phyloP scores from a whole-genome alignment of 2,329 filamentous ascomycete species.

The Ciborinia camelliae region DNA sequence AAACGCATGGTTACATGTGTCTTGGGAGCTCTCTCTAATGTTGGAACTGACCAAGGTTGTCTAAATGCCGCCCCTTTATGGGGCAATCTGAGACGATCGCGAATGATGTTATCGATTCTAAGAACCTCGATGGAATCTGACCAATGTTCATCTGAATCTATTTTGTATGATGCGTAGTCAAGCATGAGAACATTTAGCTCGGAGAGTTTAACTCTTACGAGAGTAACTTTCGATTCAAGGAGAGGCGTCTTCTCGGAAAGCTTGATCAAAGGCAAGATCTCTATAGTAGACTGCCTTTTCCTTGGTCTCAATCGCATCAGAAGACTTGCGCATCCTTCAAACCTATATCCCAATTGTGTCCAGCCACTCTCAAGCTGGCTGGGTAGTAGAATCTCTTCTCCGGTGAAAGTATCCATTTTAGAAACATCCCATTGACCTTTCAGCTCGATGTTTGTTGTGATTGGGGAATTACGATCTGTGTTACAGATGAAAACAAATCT shows the following conservation, averaged over 20 bases:
- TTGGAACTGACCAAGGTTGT: constrained; percentile 34
- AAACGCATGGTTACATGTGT: constrained; percentile 31
- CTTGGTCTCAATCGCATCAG: constrained; percentile 30
- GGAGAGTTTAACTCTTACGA: constrained; percentile 27
- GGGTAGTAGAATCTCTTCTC: constrained; percentile 20
- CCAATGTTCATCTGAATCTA: constrained; percentile 28
- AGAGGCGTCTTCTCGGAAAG: neutral
- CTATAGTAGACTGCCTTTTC: neutral
- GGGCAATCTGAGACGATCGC: constrained; percentile 30
- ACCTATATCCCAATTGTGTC: constrained; percentile 32
- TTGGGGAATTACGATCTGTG: constrained; percentile 29
- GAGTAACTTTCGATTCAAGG: constrained; percentile 14
- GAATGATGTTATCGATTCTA: constrained; percentile 36
- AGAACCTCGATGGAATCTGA: constrained; percentile 31
- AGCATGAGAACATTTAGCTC: constrained; percentile 38
- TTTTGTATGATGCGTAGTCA: constrained; percentile 34
- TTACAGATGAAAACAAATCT: constrained; percentile 38
- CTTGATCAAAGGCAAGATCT: neutral
- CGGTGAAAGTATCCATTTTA: constrained; percentile 35
- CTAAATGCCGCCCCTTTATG: constrained; percentile 32
- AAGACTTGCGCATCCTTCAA: constrained; percentile 37
- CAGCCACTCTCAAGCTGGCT: constrained; percentile 24
- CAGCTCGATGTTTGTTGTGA: constrained; percentile 29
- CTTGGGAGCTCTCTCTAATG: constrained; percentile 26
- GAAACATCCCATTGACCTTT: constrained; percentile 34